Evolutionary conservation across 305 asterid species (phyloP).

Genomic region (Stenogyne calaminthoides): DNA sequence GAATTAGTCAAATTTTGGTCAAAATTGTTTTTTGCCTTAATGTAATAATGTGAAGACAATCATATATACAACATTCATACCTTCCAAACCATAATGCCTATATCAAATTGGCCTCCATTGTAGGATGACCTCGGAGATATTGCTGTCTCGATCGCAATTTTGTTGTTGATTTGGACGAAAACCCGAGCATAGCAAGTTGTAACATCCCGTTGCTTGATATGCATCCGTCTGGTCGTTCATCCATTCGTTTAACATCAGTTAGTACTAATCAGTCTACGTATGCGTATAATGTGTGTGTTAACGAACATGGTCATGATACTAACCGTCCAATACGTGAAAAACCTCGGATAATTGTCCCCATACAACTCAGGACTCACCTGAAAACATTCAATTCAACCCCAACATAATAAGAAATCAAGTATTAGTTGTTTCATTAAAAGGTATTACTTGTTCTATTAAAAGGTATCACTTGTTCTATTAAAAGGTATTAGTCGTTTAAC

Average conservation of each 20-base stretch:
- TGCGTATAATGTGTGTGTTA: constrained; percentile 18
- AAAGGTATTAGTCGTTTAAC: no score
- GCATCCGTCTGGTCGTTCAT: constrained; percentile 47
- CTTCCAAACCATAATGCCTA: constrained; percentile 61
- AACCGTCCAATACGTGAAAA: constrained; percentile 97
- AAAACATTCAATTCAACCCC: not conserved
- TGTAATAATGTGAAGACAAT: not conserved
- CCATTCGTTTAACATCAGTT: not conserved
- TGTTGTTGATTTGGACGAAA: constrained; percentile 52
- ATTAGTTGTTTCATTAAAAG: no score
- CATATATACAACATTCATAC: constrained; percentile 26
- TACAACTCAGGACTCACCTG: constrained; percentile 90
- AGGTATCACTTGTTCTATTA: no score
- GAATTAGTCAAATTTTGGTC: no score
- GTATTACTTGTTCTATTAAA: no score
- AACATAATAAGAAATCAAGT: not conserved
- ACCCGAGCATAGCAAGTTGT: constrained; percentile 52
- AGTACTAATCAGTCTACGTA: not conserved
- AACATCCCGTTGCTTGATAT: constrained; percentile 56
- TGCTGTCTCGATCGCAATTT: constrained; percentile 56
- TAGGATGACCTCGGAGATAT: constrained; percentile 54
- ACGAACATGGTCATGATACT: constrained; percentile 26
- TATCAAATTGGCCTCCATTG: constrained; percentile 44
- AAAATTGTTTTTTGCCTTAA: no score
- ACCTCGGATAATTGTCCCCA: constrained; percentile 88